Percentiles rank a stretch among this genome's conserved stretches.
Conservation (phyloP, 306 rosid species). For the Ziziphus jujuba region DNA sequence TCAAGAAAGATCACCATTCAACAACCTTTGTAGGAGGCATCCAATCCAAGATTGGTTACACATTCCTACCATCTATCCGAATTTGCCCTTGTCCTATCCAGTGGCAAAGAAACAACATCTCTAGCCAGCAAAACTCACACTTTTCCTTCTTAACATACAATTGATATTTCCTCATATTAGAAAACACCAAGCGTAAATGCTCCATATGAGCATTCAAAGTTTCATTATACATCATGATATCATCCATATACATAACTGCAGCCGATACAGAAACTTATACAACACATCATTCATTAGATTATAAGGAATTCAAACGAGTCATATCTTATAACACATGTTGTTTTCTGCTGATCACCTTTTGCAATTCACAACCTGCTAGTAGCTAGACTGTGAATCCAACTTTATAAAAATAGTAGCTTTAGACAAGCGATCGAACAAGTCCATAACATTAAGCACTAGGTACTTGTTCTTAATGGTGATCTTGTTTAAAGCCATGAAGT, state of each 20-base stretch:
- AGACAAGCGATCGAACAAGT: neutral
- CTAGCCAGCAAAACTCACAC: neutral
- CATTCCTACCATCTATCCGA: too few species aligned
- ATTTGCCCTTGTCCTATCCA: too few species aligned
- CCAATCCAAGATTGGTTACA: too few species aligned
- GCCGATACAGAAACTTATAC: neutral
- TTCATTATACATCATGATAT: neutral
- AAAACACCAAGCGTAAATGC: neutral
- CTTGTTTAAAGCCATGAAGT: too few species aligned
- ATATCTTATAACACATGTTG: neutral
- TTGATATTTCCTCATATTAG: neutral
- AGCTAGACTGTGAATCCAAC: neutral
- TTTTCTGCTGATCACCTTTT: neutral
- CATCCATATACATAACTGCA: neutral
- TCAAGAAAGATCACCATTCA: too few species aligned
- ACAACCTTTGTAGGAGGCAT: too few species aligned
- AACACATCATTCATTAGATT: neutral
- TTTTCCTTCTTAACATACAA: slow-evolving; percentile 5
- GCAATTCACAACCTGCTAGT: slow-evolving; percentile 3
- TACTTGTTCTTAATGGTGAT: neutral
- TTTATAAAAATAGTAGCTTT: neutral
- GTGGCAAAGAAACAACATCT: too few species aligned
- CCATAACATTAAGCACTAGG: neutral
- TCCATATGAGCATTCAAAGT: neutral
- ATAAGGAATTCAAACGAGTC: neutral